Base-by-base conservation (phyloP, 2,329 filamentous ascomycete species). In the Phyllosticta citribraziliensis region DNA sequence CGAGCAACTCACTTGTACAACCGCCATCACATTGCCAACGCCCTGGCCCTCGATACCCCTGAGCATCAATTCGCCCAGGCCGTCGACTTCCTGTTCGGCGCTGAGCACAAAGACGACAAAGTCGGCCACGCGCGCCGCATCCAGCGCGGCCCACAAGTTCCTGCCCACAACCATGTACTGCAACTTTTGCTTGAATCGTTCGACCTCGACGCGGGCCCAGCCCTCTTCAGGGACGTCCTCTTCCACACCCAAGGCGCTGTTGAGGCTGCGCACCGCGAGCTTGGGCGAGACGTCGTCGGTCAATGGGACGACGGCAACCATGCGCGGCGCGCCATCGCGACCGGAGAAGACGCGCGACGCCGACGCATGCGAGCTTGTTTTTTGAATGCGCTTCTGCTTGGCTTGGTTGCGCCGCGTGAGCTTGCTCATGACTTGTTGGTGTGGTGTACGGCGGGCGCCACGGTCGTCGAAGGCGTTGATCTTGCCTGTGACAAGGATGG, bases 361-460 rank as follows among this genome's bases (percentile, higher is more conserved):
- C 67, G 88, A 88, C 55, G 88, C 81, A 70, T 94, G 88, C 68
- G 94, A 91, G 70, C 86, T 86, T 70, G 91, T 86, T 76, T 97
- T 97, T 67, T 86, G 81, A 64, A 88, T 79, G 69, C 93, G 89
- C 74, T 88, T 86, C 79, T 99, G 94, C 75, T 93, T 93, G 67
- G 91, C 89, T 79, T 96, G 91, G 75, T 99, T 97, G 68, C 91
- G 87, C 63, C 94, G 88, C 75, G 96, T 91, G 73, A 99, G 84
- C 77, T 97, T 99, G 63, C 91, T 96, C 89, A 97, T 93, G 77
- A 97, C 85, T 78, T 96, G 91, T 74, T 99, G 94, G 74, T 96
- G 91, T 60, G 90, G 90, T 17, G 93, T 96, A 75, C 90, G 95
- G 70, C 93, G 86, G 68, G 81, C 80, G 64, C 87, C 87, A 68